Evolutionary conservation across 768 basidiomycete species (phyloP).

Genomic region (Suillus subluteus): DNA sequence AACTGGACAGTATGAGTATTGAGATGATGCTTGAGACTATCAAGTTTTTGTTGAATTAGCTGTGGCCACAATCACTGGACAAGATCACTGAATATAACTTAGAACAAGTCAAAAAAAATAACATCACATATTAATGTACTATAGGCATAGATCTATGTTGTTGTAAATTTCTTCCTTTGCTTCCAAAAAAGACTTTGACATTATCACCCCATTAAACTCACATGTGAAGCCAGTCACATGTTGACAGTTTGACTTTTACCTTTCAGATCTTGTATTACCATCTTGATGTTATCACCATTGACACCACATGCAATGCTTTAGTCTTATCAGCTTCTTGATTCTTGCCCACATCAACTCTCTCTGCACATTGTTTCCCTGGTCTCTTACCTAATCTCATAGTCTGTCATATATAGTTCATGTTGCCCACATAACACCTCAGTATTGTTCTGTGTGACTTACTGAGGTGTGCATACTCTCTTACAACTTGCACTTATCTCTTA

Average conservation of each 20-base stretch:
- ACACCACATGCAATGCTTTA: neutral
- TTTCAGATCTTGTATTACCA: too few relatives aligned
- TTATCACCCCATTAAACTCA: too few relatives aligned
- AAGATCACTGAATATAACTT: conserved; percentile 23
- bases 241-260: too few relatives aligned
- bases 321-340: neutral
- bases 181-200: neutral
- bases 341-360: too few relatives aligned
- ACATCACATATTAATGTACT: conserved; percentile 10
- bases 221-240: too few relatives aligned
- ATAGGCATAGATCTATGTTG: conserved; percentile 18
- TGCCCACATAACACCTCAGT: too few relatives aligned
- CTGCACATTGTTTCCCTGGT: neutral
- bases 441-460: neutral
- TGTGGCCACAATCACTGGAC: conserved; percentile 36
- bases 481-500: too few relatives aligned
- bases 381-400: too few relatives aligned
- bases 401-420: too few relatives aligned
- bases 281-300: too few relatives aligned
- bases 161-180: conserved; percentile 13
- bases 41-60: conserved; percentile 28
- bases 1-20: conserved; percentile 23
- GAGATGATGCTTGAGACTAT: conserved; percentile 17
- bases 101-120: neutral
- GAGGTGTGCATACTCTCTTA: neutral